Conservation (phyloP, 1,284 basidiomycete genomes). For the Cutaneotrichosporon arboriforme region DNA sequence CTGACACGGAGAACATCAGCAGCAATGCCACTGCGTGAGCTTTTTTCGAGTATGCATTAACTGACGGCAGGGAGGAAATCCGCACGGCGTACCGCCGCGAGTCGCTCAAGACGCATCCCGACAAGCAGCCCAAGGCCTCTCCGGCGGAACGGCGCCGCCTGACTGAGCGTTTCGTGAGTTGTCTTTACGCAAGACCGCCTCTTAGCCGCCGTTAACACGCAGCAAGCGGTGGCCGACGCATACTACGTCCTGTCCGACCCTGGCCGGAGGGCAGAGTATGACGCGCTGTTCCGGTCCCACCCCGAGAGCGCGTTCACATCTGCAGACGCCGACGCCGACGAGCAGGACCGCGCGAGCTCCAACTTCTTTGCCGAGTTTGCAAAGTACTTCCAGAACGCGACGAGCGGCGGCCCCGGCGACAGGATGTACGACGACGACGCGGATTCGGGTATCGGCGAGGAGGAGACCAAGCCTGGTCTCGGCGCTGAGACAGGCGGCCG, state of each 20-base stretch:
- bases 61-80: slow-evolving; percentile 39
- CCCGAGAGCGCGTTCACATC: slow-evolving; percentile 33
- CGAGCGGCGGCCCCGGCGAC: slow-evolving; percentile 10
- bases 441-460: neutral
- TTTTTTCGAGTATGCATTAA: neutral
- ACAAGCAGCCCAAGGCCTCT: slow-evolving; percentile 67
- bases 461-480: neutral
- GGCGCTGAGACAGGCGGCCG: slow-evolving; percentile 1
- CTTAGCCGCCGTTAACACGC: neutral
- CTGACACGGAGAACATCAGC: slow-evolving; percentile 27
- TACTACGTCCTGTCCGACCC: slow-evolving; percentile 91
- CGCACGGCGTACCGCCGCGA: slow-evolving; percentile 46
- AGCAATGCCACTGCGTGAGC: slow-evolving; percentile 38
- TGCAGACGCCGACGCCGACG: slow-evolving; percentile 34
- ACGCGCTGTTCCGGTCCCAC: slow-evolving; percentile 56
- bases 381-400: slow-evolving; percentile 56
- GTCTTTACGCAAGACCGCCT: slow-evolving; percentile 22
- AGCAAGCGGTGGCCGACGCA: slow-evolving; percentile 82
- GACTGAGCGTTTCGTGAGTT: slow-evolving; percentile 65
- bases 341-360: slow-evolving; percentile 60
- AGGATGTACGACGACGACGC: neutral
- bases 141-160: slow-evolving; percentile 64
- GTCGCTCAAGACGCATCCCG: slow-evolving; percentile 72
- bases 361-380: slow-evolving; percentile 75
- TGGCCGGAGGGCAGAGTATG: slow-evolving; percentile 72